These are phyloP conservation scores for Coemansia sp. DNA, from an alignment of 192 early-diverging fungal species.

Conservation along the genomic window DNA sequence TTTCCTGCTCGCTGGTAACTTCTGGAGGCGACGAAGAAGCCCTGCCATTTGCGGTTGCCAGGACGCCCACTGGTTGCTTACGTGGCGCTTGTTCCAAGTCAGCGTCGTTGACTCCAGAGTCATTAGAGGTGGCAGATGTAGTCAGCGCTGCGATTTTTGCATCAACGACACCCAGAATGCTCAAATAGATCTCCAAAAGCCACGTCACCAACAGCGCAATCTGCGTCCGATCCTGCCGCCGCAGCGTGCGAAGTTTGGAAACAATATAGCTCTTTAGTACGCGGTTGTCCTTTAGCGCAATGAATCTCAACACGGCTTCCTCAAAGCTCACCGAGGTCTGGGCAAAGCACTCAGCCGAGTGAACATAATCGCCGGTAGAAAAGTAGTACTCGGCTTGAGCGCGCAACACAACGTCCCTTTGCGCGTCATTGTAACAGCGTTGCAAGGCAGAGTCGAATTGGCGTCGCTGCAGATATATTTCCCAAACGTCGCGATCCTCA, in stretches of 20 bases:
- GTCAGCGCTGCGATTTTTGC: conserved; percentile 50
- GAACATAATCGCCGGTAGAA: conserved; percentile 67
- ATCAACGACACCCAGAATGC: conserved; percentile 72
- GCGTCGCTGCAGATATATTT: conserved; percentile 78
- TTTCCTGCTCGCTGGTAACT: conserved; percentile 57
- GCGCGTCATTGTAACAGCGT: conserved; percentile 71
- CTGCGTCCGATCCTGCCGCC: conserved; percentile 78
- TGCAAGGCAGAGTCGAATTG: conserved; percentile 82
- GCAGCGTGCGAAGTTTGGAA: conserved; percentile 71
- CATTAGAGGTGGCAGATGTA: neutral
- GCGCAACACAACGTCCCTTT: conserved; percentile 77
- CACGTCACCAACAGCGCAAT: conserved; percentile 80
- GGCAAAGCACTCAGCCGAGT: conserved; percentile 88
- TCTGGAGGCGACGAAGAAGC: neutral
- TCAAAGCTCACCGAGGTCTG: conserved; percentile 80
- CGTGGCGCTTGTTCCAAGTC: neutral
- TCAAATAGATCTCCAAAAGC: conserved; percentile 87
- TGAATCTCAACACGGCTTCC: conserved; percentile 85
- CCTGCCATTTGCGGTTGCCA: neutral
- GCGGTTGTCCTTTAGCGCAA: conserved; percentile 65
- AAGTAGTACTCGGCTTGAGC: conserved; percentile 90
- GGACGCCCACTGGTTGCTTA: neutral
- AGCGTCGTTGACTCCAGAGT: neutral
- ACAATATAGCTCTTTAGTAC: conserved; percentile 81
- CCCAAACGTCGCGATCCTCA: conserved; percentile 96